phyloP scores from a whole-genome alignment of 1,284 basidiomycete genomes.

The Papiliotrema laurentii region DNA sequence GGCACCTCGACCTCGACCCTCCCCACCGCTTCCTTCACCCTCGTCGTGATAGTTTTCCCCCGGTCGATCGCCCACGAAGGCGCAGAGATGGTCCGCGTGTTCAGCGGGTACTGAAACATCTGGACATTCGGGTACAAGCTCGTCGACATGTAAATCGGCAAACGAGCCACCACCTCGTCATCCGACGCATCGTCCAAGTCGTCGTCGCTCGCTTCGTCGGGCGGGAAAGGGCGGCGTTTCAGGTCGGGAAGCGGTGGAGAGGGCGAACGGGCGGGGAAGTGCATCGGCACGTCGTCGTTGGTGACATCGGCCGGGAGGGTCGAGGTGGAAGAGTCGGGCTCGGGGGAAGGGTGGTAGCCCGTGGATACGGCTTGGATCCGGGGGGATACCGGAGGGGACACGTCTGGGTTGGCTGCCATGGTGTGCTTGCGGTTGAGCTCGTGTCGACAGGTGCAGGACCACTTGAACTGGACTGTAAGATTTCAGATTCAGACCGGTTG shows the following conservation, averaged over 20 bases:
- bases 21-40: slow-evolving; percentile 41
- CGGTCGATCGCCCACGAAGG: slow-evolving; percentile 38
- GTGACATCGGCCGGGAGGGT: slow-evolving; percentile 23
- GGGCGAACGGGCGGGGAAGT: slow-evolving; percentile 16
- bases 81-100: slow-evolving; percentile 29
- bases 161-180: slow-evolving; percentile 35
- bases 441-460: too few relatives aligned
- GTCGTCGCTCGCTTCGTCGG: slow-evolving; percentile 10
- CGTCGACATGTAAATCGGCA: slow-evolving; percentile 44
- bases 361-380: slow-evolving; percentile 13
- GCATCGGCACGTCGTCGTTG: slow-evolving; percentile 28
- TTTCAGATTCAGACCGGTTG: too few relatives aligned
- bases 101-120: slow-evolving; percentile 45
- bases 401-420: slow-evolving; percentile 6
- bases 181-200: slow-evolving; percentile 26
- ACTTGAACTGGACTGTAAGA: too few relatives aligned
- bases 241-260: slow-evolving; percentile 31
- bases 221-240: slow-evolving; percentile 14
- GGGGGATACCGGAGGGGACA: slow-evolving; percentile 3
- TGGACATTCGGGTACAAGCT: slow-evolving; percentile 28
- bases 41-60: slow-evolving; percentile 39
- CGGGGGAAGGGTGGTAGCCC: slow-evolving; percentile 20
- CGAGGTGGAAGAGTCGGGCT: slow-evolving; percentile 9
- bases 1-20: slow-evolving; percentile 46
- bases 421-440: not conserved